Evolutionary conservation across 345 rosid genomes (phyloP).

Genomic region (Passiflora organensis): DNA sequence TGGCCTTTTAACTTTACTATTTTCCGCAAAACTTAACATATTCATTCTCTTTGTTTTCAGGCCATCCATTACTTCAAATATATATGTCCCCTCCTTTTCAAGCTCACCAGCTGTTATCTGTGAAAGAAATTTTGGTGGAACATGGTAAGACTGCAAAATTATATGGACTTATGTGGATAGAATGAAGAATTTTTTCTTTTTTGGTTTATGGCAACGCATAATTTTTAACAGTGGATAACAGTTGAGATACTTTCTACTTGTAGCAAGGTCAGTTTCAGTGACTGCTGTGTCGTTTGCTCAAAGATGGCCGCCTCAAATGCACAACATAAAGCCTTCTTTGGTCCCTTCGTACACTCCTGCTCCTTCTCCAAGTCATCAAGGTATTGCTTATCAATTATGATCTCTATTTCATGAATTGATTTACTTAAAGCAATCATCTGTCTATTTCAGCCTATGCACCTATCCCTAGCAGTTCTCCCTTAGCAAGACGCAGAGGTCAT

Average conservation of each 20-base stretch:
- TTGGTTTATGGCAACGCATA: not conserved
- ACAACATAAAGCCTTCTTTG: conserved; percentile 30
- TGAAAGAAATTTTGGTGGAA: conserved; percentile 16
- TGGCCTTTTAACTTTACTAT: not conserved
- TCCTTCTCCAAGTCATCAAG: conserved; percentile 46
- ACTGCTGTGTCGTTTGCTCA: conserved; percentile 33
- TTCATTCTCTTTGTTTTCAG: conserved; percentile 20
- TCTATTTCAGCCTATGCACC: conserved; percentile 37
- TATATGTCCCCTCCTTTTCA: conserved; percentile 28
- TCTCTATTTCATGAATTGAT: not conserved
- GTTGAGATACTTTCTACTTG: conserved; percentile 9
- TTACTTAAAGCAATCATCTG: conserved; percentile 17
- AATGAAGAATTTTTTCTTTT: not conserved
- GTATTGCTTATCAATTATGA: conserved; percentile 20
- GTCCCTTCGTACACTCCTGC: conserved; percentile 37
- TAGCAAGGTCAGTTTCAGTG: conserved; percentile 52
- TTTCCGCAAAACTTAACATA: conserved; percentile 3
- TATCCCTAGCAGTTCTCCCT: conserved; percentile 32
- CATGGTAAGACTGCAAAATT: conserved; percentile 30
- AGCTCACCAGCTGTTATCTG: conserved; percentile 20
- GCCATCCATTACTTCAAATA: conserved; percentile 27
- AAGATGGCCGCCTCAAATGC: conserved; percentile 28
- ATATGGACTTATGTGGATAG: not conserved
- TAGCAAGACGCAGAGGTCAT: conserved; percentile 36
- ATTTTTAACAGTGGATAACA: not conserved